Evolutionary conservation across 2,329 filamentous ascomycete genomes (phyloP).

Genomic region (Davidsoniella virescens): DNA sequence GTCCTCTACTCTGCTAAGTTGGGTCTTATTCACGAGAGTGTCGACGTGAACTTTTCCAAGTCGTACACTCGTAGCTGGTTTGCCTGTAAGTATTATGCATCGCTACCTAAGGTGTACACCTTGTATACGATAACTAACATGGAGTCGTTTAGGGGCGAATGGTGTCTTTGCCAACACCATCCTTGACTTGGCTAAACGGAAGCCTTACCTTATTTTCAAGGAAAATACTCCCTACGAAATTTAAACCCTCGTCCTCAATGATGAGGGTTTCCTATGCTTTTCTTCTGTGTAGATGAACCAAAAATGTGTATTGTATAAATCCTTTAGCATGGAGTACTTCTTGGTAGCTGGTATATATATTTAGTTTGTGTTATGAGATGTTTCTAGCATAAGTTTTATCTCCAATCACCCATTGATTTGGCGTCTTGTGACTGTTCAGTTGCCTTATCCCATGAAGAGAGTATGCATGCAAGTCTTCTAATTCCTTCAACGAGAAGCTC

Average conservation of each 20-base stretch:
- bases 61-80: conserved; percentile 89
- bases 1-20: conserved; percentile 62
- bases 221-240: conserved; percentile 42
- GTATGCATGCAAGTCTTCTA: conserved; percentile 37
- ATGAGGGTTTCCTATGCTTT: neutral
- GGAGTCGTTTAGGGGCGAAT: conserved; percentile 51
- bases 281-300: neutral
- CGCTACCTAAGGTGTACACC: neutral
- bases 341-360: neutral
- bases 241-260: conserved; percentile 16
- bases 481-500: conserved; percentile 51
- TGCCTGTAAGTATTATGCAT: conserved; percentile 38
- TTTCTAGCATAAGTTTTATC: neutral
- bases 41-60: conserved; percentile 54
- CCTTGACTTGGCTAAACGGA: conserved; percentile 71
- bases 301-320: neutral
- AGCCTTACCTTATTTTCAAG: conserved; percentile 71
- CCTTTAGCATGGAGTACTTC: neutral
- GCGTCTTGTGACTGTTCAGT: conserved; percentile 11
- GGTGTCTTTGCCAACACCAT: conserved; percentile 90
- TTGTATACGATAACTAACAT: conserved; percentile 6
- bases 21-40: conserved; percentile 80
- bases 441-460: conserved; percentile 19
- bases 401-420: conserved; percentile 8
- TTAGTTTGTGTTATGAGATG: neutral